These are phyloP conservation scores for Bruguiera sexangula DNA, from an alignment of 345 rosid species.

Conservation along the genomic window DNA sequence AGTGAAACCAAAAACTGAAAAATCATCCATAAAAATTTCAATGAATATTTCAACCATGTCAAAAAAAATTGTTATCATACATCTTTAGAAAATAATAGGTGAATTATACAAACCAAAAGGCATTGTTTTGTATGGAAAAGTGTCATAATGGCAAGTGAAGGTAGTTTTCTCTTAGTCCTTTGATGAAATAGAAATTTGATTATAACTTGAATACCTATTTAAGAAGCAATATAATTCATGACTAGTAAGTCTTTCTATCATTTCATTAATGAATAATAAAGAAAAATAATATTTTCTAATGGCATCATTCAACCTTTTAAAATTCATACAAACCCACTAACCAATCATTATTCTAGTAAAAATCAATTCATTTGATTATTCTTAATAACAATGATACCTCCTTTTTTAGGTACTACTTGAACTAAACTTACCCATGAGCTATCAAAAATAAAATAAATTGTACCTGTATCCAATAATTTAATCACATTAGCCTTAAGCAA, in stretches of 20 bases:
- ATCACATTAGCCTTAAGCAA: not conserved
- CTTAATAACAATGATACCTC: not conserved
- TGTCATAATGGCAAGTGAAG: not conserved
- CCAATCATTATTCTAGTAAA: not conserved
- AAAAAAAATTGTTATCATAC: not conserved
- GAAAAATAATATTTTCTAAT: not conserved
- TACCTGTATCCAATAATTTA: not conserved
- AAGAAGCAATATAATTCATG: constrained; percentile 1
- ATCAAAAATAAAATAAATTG: too few relatives aligned
- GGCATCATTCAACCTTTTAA: not conserved
- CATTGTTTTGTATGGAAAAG: not conserved
- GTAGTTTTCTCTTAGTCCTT: not conserved
- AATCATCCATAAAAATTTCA: not conserved
- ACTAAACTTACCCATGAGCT: too few relatives aligned
- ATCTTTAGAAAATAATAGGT: not conserved
- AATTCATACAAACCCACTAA: not conserved
- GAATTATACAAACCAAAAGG: not conserved
- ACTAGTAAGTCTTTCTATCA: not conserved
- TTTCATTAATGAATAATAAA: not conserved
- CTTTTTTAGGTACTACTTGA: too few relatives aligned
- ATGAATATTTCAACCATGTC: not conserved
- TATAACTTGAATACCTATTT: not conserved
- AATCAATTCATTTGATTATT: not conserved
- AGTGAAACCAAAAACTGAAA: not conserved
- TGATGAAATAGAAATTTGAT: not conserved